Conservation (phyloP, 139 green algal species). For the Coelastrella sp. region DNA sequence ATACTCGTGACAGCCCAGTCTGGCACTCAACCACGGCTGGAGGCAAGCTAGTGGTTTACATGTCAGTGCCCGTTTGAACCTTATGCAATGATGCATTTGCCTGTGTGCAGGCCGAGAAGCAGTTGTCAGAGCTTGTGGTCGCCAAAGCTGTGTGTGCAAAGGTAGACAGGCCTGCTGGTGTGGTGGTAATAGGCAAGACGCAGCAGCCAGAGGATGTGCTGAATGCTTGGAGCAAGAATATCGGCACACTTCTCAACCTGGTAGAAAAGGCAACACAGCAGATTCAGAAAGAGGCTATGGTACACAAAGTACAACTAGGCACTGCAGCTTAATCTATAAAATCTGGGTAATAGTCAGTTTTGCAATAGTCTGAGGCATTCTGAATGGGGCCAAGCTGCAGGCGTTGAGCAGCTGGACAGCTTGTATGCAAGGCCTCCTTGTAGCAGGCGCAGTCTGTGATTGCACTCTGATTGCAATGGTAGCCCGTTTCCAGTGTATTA, state of each 20-base stretch:
- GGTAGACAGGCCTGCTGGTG: conserved; percentile 92
- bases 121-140: conserved; percentile 92
- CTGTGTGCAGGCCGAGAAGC: conserved; percentile 85
- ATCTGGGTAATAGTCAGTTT: too few relatives aligned
- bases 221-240: conserved; percentile 87
- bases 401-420: too few relatives aligned
- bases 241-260: conserved; percentile 84
- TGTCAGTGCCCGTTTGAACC: too few relatives aligned
- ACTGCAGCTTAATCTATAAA: neutral
- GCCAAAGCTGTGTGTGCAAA: conserved; percentile 84
- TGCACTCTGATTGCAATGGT: too few relatives aligned
- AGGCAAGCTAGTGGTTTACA: too few relatives aligned
- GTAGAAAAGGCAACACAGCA: conserved; percentile 94
- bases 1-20: too few relatives aligned
- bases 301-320: conserved; percentile 79
- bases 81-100: neutral
- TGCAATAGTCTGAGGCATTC: too few relatives aligned
- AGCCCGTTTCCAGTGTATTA: too few relatives aligned
- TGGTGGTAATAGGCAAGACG: conserved; percentile 68
- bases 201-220: conserved; percentile 77
- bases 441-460: too few relatives aligned
- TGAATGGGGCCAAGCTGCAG: too few relatives aligned
- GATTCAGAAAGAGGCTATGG: conserved; percentile 94
- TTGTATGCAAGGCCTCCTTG: too few relatives aligned
- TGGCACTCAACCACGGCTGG: too few relatives aligned